phyloP scores from a whole-genome alignment of 371 early-diverging fungal genomes.

The Mucor indicus region DNA sequence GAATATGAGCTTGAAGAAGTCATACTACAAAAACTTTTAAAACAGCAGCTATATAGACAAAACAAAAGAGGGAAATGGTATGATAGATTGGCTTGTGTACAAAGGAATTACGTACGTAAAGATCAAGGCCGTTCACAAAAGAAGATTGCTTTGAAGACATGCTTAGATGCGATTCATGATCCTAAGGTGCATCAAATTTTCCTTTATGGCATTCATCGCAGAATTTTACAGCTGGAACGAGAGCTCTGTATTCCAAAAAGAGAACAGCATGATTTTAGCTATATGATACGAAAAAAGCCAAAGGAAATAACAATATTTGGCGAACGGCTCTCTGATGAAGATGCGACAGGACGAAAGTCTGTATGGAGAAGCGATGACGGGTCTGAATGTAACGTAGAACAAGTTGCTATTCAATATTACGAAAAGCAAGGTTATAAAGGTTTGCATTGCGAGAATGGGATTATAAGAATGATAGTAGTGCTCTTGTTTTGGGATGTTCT shows the following conservation, averaged over 20 bases:
- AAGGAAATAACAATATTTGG: slow-evolving; percentile 39
- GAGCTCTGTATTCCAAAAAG: slow-evolving; percentile 51
- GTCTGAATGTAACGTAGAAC: slow-evolving; percentile 56
- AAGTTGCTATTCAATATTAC: slow-evolving; percentile 60
- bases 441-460: slow-evolving; percentile 64
- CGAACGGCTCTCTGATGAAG: slow-evolving; percentile 32
- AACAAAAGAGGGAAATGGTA: slow-evolving; percentile 73
- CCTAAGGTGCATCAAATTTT: slow-evolving; percentile 49
- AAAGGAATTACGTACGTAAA: slow-evolving; percentile 47
- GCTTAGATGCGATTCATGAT: slow-evolving; percentile 55
- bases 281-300: slow-evolving; percentile 40
- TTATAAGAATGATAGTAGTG: slow-evolving; percentile 53
- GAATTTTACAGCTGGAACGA: slow-evolving; percentile 47
- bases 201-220: slow-evolving; percentile 29
- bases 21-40: slow-evolving; percentile 55
- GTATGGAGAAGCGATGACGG: slow-evolving; percentile 55
- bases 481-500: slow-evolving; percentile 76
- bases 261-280: slow-evolving; percentile 59
- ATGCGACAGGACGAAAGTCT: slow-evolving; percentile 30
- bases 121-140: slow-evolving; percentile 33
- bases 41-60: slow-evolving; percentile 55
- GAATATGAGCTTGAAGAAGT: slow-evolving; percentile 55
- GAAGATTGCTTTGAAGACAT: slow-evolving; percentile 48
- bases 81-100: slow-evolving; percentile 61
- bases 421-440: slow-evolving; percentile 55